These are phyloP conservation scores for Amoeboaphelidium occidentale DNA, from an alignment of 371 early-diverging fungal genomes.

Conservation along the genomic window DNA sequence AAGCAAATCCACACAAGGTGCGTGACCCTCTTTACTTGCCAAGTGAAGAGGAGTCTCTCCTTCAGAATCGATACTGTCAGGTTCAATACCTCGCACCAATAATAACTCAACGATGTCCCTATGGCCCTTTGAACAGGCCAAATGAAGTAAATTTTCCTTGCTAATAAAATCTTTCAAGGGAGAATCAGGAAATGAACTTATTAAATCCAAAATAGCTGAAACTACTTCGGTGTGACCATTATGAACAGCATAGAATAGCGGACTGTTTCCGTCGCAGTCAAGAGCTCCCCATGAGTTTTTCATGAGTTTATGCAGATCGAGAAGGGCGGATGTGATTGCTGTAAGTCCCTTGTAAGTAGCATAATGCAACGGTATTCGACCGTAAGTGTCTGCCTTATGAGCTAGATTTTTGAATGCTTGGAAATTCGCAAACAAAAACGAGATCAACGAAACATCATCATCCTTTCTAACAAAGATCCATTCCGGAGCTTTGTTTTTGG, in stretches of 20 bases:
- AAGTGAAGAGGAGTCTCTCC: constrained; percentile 34
- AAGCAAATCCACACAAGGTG: constrained; percentile 23
- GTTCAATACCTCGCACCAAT: constrained; percentile 22
- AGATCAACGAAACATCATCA: constrained; percentile 13
- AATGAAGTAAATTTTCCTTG: constrained; percentile 19
- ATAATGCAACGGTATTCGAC: constrained; percentile 39
- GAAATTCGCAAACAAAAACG: constrained; percentile 9
- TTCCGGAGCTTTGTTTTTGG: constrained; percentile 5
- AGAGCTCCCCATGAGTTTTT: too few relatives aligned
- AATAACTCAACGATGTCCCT: constrained; percentile 19
- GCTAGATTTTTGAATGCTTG: not conserved
- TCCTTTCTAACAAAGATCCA: constrained; percentile 5
- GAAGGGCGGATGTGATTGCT: too few relatives aligned
- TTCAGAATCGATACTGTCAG: constrained; percentile 28
- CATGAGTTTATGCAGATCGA: too few relatives aligned
- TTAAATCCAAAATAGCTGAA: constrained; percentile 24
- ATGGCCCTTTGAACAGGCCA: constrained; percentile 29
- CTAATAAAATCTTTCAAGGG: too few relatives aligned
- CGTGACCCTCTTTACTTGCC: constrained; percentile 25
- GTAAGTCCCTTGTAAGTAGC: constrained; percentile 28
- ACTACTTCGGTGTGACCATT: constrained; percentile 27
- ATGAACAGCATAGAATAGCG: constrained; percentile 35
- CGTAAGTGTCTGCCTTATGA: constrained; percentile 25
- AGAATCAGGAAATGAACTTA: constrained; percentile 16
- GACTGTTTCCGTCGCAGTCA: constrained; percentile 38